A percentile compares a stretch with the other conserved stretches of the same genome.
These are phyloP conservation scores for Neurospora sp. DNA, from an alignment of 495 filamentous ascomycete genomes.

Conservation along the genomic window DNA sequence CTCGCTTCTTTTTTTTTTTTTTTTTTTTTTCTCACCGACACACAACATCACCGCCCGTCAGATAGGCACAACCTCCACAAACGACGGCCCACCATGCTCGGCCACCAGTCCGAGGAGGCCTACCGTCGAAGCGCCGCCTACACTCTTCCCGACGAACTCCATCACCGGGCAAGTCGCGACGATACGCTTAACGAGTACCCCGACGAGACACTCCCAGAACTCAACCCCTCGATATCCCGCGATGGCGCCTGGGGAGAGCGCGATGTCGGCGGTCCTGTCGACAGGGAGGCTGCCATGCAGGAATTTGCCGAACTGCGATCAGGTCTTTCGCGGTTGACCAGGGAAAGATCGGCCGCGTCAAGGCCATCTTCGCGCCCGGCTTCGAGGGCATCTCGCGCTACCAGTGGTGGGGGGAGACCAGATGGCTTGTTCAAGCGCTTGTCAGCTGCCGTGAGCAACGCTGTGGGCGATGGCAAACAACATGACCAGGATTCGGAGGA, in stretches of 20 bases:
- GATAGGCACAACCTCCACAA: constrained; percentile 3
- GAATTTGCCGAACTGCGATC: constrained; percentile 59
- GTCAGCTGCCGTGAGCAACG: constrained; percentile 7
- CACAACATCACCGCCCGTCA: not conserved
- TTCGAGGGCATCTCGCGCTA: constrained; percentile 4
- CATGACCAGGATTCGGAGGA: constrained; percentile 28
- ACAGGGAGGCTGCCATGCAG: constrained; percentile 54
- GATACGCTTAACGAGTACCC: not conserved
- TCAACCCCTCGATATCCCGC: not conserved
- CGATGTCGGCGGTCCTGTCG: constrained; percentile 53
- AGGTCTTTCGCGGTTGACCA: constrained; percentile 40
- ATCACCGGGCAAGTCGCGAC: constrained; percentile 10
- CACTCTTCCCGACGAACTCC: constrained; percentile 11
- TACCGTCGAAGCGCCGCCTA: constrained; percentile 13
- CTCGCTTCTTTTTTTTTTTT: not conserved
- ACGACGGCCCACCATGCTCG: constrained; percentile 2
- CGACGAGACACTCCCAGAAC: constrained; percentile 3
- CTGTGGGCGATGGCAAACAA: not conserved
- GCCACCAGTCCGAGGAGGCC: constrained; percentile 9
- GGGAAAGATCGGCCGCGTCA: constrained; percentile 2
- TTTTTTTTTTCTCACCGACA: not conserved
- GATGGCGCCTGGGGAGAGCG: constrained; percentile 71
- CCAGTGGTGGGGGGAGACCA: not conserved
- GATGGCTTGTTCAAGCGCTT: constrained; percentile 14
- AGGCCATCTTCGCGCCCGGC: not conserved